Conservation (phyloP, 1,284 basidiomycete species). For the Ganoderma sinense region DNA sequence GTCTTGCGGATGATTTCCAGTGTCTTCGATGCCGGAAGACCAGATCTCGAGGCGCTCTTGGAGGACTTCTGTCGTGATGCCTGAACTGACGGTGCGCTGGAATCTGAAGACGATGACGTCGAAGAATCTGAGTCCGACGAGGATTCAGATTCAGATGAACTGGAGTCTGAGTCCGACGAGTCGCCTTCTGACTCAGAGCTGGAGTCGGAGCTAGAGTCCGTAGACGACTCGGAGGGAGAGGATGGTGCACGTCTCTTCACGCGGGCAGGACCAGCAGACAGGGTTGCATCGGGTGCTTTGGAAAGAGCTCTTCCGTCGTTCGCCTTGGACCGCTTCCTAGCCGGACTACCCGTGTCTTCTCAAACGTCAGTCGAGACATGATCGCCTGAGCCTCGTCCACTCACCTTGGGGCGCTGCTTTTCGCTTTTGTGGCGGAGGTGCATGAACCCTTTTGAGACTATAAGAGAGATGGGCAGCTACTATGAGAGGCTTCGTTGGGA, state of each 20-base stretch:
- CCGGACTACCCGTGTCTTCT: conserved; percentile 15
- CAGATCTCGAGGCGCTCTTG: not conserved
- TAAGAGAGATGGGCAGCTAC: conserved; percentile 4
- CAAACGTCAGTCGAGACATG: not conserved
- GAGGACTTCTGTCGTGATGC: conserved; percentile 9
- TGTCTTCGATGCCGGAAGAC: not conserved
- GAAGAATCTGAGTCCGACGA: conserved; percentile 34
- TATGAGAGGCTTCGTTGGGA: conserved; percentile 36
- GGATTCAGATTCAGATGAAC: conserved; percentile 36
- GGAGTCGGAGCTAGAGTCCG: conserved; percentile 30
- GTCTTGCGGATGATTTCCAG: not conserved
- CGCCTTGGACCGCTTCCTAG: conserved; percentile 31
- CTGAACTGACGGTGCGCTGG: conserved; percentile 12
- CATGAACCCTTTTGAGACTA: conserved; percentile 32
- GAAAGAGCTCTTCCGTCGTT: conserved; percentile 4
- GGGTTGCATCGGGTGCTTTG: not conserved
- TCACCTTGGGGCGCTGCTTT: conserved; percentile 29
- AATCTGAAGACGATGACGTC: conserved; percentile 14
- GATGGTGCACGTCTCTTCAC: conserved; percentile 3
- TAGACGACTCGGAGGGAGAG: conserved; percentile 14
- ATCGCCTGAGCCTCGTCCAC: not conserved
- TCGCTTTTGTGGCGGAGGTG: conserved; percentile 22
- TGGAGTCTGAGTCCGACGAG: conserved; percentile 27
- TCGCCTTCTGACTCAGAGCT: conserved; percentile 29
- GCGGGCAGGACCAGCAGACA: not conserved